These are phyloP conservation scores for Lupinus albus DNA, from an alignment of 306 rosid genomes.

Conservation along the genomic window DNA sequence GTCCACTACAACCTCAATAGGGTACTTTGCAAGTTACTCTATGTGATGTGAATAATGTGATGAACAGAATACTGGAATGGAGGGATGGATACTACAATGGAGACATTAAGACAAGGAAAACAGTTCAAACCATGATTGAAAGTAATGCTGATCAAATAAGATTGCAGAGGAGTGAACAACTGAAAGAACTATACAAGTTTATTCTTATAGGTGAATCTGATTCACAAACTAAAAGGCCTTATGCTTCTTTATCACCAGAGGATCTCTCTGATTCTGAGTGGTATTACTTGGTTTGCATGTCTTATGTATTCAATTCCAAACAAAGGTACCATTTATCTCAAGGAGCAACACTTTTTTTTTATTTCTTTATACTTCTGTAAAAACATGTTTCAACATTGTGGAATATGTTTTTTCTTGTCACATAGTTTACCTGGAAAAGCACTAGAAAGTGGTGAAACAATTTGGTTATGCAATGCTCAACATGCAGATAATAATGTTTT, in stretches of 20 bases:
- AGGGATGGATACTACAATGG: slow-evolving; percentile 86
- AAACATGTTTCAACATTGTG: too few species aligned
- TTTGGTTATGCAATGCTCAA: too few species aligned
- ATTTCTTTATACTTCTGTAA: too few species aligned
- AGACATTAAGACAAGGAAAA: slow-evolving; percentile 77
- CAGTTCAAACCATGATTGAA: slow-evolving; percentile 62
- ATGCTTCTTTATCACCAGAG: slow-evolving; percentile 74
- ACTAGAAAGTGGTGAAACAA: too few species aligned
- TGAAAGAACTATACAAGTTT: slow-evolving; percentile 74
- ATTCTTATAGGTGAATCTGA: slow-evolving; percentile 64
- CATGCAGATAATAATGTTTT: too few species aligned
- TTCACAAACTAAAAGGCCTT: slow-evolving; percentile 59
- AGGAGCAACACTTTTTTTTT: too few species aligned
- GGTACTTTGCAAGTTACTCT: background rate
- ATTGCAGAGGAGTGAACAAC: slow-evolving; percentile 74
- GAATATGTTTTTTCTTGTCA: too few species aligned
- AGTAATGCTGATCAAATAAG: slow-evolving; percentile 59
- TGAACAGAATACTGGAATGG: slow-evolving; percentile 76
- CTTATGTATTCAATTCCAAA: slow-evolving; percentile 63
- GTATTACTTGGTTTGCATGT: slow-evolving; percentile 96
- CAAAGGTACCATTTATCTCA: too few species aligned
- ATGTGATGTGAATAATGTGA: slow-evolving; percentile 24
- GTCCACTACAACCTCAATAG: too few species aligned
- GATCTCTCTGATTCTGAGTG: slow-evolving; percentile 89
- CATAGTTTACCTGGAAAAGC: too few species aligned